phyloP scores from a whole-genome alignment of 345 rosid species.

The Hypericum androsaemum region DNA sequence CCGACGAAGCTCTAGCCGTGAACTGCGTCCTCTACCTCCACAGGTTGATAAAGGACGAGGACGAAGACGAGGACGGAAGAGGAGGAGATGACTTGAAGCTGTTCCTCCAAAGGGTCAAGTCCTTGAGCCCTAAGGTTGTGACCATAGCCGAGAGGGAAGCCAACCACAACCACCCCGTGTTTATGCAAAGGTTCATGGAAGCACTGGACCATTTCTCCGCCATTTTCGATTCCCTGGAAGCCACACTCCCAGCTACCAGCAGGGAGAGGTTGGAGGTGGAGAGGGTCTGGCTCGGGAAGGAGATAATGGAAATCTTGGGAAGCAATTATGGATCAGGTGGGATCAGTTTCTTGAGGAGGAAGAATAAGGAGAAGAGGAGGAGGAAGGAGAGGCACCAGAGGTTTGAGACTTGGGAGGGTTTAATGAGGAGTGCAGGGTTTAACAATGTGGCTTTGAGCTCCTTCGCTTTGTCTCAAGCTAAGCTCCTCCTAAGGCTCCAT shows the following conservation, averaged over 20 bases:
- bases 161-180: slow-evolving; percentile 54
- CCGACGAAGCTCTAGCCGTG: slow-evolving; percentile 63
- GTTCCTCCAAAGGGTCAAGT: slow-evolving; percentile 54
- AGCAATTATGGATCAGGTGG: slow-evolving; percentile 40
- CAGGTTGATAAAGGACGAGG: slow-evolving; percentile 42
- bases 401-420: slow-evolving; percentile 64
- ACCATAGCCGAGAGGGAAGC: slow-evolving; percentile 81
- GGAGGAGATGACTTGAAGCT: slow-evolving; percentile 20
- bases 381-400: slow-evolving; percentile 53
- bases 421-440: slow-evolving; percentile 58
- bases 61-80: slow-evolving; percentile 20
- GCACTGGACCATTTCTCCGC: slow-evolving; percentile 76
- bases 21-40: slow-evolving; percentile 71
- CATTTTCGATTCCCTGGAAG: slow-evolving; percentile 78
- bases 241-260: slow-evolving; percentile 84
- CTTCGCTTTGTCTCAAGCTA: slow-evolving; percentile 81
- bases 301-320: slow-evolving; percentile 57
- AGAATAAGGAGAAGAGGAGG: slow-evolving; percentile 31
- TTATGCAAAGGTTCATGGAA: slow-evolving; percentile 59
- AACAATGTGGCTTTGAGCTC: slow-evolving; percentile 61
- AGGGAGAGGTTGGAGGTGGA: slow-evolving; percentile 71
- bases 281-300: slow-evolving; percentile 79
- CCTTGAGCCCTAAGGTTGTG: slow-evolving; percentile 61
- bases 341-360: slow-evolving; percentile 55
- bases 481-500: slow-evolving; percentile 80